Evolutionary conservation across 345 rosid species (phyloP), one percentile per base, ranked within the genome.

Genomic region (Gynandropsis gynandra): DNA sequence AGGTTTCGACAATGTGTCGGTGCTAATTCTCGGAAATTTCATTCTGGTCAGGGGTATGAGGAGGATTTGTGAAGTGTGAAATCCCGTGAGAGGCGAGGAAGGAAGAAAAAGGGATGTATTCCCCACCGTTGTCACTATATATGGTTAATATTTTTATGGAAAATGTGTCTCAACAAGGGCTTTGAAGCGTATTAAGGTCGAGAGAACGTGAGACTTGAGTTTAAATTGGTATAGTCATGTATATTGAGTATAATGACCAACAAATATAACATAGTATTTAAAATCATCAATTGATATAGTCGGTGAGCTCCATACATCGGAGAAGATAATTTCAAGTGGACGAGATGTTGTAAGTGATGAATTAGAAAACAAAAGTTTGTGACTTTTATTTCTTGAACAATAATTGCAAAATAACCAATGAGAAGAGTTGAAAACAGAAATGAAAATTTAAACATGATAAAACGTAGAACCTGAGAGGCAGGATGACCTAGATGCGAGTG

Each of bases 41-140:
- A 33, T 50, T 50, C 10, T 50, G 54, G 7, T 50, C 24, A 1
- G 54, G 42, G 8, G 54, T 50, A n/a, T 50, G 54, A 6, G 54
- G 54, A 1, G 41, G 54, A 0, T 9, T 50, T 1, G 41, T 31
- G n/a, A 32, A 7, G 11, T 34, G 47, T 0, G 47, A 5, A 16
- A 43, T 43, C 1, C 47, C 47, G 14, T 19, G 19, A 12, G 11
- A 8, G 16, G 47, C 1, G 3, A 43, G 17, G 16, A 43, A 43
- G 1, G 9, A 5, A 4, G 21, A 4, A 2, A 43, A 21, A 15
- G 18, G 8, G 14, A 43, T 43, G 12, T 43, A 15, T 16, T 43
- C 47, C 4, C 47, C 40, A 13, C 40, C 40, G 31, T 50, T 32
- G 5, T 50, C 50, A 46, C 11, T 7, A 14, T 46, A 46, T 0